Conservation (phyloP, 2,329 filamentous ascomycete genomes). For the Bipolaris victoriae region DNA sequence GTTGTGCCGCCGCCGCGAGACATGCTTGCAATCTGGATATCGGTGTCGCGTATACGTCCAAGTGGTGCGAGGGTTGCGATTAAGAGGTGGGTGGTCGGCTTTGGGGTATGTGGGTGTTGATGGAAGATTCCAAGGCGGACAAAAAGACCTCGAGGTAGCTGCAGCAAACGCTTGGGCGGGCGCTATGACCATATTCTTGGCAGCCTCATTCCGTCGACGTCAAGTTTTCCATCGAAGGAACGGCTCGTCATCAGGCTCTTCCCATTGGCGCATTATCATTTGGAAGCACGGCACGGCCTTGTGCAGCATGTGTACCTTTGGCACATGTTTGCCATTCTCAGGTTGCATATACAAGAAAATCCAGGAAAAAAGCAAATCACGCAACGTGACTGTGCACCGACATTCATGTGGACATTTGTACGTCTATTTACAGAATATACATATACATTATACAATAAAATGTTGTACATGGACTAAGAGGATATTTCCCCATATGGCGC, state of each 20-base stretch:
- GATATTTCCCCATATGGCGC: constrained; percentile 24
- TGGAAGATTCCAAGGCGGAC: constrained; percentile 15
- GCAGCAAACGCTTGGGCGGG: constrained; percentile 17
- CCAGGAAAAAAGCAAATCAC: neutral
- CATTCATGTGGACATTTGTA: too few species aligned
- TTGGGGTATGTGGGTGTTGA: constrained; percentile 23
- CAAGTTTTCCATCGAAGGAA: neutral
- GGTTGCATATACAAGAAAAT: too few species aligned
- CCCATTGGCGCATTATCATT: neutral
- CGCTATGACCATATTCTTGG: constrained; percentile 17
- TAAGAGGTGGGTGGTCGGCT: constrained; percentile 16
- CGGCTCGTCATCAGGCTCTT: neutral
- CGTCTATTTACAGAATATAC: neutral
- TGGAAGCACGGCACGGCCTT: neutral
- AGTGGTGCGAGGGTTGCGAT: constrained; percentile 20
- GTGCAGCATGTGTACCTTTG: too few species aligned
- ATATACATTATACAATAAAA: neutral
- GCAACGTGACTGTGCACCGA: neutral
- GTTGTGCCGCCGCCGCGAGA: constrained; percentile 91
- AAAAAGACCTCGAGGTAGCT: constrained; percentile 17
- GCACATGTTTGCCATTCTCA: too few species aligned
- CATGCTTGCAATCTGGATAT: constrained; percentile 60
- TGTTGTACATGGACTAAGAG: neutral
- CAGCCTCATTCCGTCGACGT: constrained; percentile 11
- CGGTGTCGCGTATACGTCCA: constrained; percentile 10